Percentiles rank a stretch among this genome's conserved stretches.
phyloP scores from a whole-genome alignment of 2,329 filamentous ascomycete genomes.

The Phoma sp. region DNA sequence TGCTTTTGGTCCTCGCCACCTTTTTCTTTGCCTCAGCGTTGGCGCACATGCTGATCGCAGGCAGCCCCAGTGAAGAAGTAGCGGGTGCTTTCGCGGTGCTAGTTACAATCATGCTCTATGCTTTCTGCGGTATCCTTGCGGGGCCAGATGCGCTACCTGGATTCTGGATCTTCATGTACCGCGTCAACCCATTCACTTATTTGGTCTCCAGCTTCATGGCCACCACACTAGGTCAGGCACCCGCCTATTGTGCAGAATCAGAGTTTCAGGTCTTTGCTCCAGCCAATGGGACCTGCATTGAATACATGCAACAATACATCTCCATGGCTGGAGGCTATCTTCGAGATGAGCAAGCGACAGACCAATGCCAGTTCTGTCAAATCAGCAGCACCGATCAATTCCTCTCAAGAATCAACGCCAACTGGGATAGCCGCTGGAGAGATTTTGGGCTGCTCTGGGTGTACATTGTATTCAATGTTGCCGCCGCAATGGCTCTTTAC shows the following conservation, averaged over 20 bases:
- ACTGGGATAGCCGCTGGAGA: slow-evolving; percentile 64
- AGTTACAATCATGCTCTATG: slow-evolving; percentile 60
- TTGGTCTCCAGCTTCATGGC: slow-evolving; percentile 65
- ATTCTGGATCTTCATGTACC: slow-evolving; percentile 83
- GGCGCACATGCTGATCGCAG: slow-evolving; percentile 74
- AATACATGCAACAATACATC: slow-evolving; percentile 56
- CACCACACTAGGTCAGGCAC: slow-evolving; percentile 51
- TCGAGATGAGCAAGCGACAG: slow-evolving; percentile 48
- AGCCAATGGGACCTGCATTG: slow-evolving; percentile 44
- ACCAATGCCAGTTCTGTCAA: slow-evolving; percentile 56
- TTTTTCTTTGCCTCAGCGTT: slow-evolving; percentile 70
- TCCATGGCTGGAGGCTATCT: slow-evolving; percentile 49
- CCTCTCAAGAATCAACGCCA: slow-evolving; percentile 49
- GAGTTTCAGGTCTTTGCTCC: slow-evolving; percentile 53
- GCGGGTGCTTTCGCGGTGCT: slow-evolving; percentile 67
- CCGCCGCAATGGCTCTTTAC: slow-evolving; percentile 57
- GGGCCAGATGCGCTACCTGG: slow-evolving; percentile 63
- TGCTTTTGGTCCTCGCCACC: slow-evolving; percentile 64
- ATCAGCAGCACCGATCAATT: slow-evolving; percentile 56
- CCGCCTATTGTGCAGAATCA: slow-evolving; percentile 54
- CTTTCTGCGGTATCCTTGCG: slow-evolving; percentile 63
- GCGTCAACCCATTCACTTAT: slow-evolving; percentile 71
- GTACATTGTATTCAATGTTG: slow-evolving; percentile 58
- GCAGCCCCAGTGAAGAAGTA: slow-evolving; percentile 70
- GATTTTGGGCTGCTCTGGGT: slow-evolving; percentile 60